Conservation (phyloP, 148 eudicot genomes). For the Fallopia convolvulus region DNA sequence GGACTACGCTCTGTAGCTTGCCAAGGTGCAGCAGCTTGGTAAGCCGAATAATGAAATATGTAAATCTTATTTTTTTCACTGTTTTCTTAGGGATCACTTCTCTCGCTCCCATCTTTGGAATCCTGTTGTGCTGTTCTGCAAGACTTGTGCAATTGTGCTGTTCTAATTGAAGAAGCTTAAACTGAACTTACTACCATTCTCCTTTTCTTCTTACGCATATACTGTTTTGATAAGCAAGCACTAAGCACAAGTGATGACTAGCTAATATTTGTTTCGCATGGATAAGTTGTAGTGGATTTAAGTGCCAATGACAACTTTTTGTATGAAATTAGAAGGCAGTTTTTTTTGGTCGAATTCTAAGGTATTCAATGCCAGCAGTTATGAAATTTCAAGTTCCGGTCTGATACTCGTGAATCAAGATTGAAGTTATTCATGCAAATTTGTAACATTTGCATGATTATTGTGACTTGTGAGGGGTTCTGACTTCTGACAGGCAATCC, state of each 20-base stretch:
- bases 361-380: neutral
- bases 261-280: neutral
- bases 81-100: neutral
- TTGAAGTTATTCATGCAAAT: neutral
- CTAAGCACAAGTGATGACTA: neutral
- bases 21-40: conserved; percentile 1
- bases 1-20: neutral
- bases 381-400: neutral
- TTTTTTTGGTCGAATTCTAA: neutral
- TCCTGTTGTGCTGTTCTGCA: neutral
- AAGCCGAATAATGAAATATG: neutral
- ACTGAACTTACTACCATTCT: no score
- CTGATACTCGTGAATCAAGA: neutral
- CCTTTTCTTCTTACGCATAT: no score
- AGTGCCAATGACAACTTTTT: neutral
- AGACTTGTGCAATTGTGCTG: neutral
- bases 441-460: no score
- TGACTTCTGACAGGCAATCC: no score
- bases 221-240: neutral
- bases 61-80: neutral
- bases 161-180: neutral
- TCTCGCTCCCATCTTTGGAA: neutral
- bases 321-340: neutral
- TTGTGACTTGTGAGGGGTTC: no score
- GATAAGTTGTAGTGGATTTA: no score